Evolutionary conservation across 73 alveolate species (phyloP).

Genomic region (Breviolum minutum): DNA sequence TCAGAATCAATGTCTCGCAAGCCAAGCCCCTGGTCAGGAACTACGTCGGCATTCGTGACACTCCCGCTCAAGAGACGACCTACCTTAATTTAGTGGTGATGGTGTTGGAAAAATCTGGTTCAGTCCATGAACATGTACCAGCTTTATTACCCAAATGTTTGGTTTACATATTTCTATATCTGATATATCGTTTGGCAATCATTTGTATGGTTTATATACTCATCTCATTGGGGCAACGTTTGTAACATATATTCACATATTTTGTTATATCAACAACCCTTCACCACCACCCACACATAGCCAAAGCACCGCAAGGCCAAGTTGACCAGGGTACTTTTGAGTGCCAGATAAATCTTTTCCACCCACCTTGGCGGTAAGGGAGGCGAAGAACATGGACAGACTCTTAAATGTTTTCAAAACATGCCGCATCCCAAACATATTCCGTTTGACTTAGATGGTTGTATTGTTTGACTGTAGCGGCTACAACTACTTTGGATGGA

Average conservation of each 20-base stretch:
- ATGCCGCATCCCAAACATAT: too few relatives aligned
- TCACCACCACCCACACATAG: neutral
- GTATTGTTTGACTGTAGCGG: too few relatives aligned
- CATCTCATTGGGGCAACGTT: too few relatives aligned
- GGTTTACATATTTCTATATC: neutral
- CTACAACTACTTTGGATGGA: neutral
- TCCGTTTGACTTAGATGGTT: neutral
- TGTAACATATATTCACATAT: too few relatives aligned
- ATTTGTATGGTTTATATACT: too few relatives aligned
- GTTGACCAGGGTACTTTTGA: neutral
- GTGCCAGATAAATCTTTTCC: neutral
- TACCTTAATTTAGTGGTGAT: neutral
- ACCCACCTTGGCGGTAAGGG: too few relatives aligned
- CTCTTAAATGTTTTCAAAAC: neutral
- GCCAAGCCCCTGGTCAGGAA: conserved; percentile 1
- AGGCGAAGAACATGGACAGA: too few relatives aligned
- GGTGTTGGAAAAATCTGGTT: too few relatives aligned
- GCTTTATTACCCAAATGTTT: neutral
- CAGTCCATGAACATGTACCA: neutral
- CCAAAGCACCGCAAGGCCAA: neutral
- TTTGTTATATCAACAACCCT: too few relatives aligned
- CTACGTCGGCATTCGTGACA: neutral
- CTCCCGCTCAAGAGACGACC: neutral
- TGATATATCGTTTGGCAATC: neutral
- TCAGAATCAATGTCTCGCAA: neutral